Evolutionary conservation across 2,329 filamentous ascomycete species (phyloP), one percentile per base, ranked within the genome.

Genomic region (Botrytis fabae): DNA sequence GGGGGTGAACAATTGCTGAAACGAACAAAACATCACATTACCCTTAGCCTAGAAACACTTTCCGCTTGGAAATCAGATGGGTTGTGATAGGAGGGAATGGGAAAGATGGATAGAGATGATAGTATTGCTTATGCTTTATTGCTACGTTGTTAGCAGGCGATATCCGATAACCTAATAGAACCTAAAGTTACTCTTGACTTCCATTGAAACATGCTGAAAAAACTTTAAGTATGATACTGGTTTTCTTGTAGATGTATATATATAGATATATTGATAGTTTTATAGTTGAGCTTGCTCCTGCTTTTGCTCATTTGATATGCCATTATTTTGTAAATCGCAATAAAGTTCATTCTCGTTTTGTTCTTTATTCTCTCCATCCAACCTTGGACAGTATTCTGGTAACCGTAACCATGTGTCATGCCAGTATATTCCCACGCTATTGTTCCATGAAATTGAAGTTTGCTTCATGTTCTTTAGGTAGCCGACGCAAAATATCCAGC

Each of bases 11-110:
- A 8, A 72, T 61, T 60, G 40, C 70, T 60, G 60, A 9, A 18
- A 72, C 42, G 38, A 60, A 69, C 28, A 16, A 40, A 32, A 61
- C 22, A 61, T 61, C 51, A 48, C 10, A 57, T 48, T 40, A 14
- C 46, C 38, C 22, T 69, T 60, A 20, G 44, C 40, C 66, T 28
- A 28, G 18, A 40, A 61, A n/a, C 22, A 35, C 59, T 65, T 51
- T 71, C 46, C 46, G 61, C 60, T 66, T 73, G 72, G 61, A 73
- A 71, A 73, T 40, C 42, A 28, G 40, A 69, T 72, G 70, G 63
- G 32, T 25, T 54, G 22, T 44, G n/a, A 62, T 28, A 28, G 54
- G 68, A 68, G 70, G 48, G 16, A 32, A 57, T 28, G 57, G 72
- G 61, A 42, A n/a, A 54, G 54, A 73, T 63, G 57, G 70, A 70